These are phyloP conservation scores for Populus deltoides DNA, from an alignment of 345 rosid genomes.

Conservation along the genomic window DNA sequence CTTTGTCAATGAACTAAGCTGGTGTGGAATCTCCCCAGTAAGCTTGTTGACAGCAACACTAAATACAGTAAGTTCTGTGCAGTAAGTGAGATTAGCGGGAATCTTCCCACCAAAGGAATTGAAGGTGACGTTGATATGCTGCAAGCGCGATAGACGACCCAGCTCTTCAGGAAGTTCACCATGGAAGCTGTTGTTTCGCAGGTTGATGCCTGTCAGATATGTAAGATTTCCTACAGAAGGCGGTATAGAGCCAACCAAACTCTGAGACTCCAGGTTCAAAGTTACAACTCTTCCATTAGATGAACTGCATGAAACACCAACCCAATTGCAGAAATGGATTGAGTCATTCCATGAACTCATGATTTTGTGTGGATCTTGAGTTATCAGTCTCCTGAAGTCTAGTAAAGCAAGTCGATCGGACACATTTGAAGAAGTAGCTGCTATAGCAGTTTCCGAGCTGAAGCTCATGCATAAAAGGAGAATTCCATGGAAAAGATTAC, in stretches of 20 bases:
- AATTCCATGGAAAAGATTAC: neutral
- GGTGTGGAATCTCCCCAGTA: constrained; percentile 16
- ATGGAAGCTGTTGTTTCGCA: constrained; percentile 12
- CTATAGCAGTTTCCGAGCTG: neutral
- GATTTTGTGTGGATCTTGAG: constrained; percentile 19
- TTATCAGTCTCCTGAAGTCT: constrained; percentile 27
- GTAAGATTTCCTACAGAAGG: constrained; percentile 25
- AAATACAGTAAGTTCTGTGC: constrained; percentile 13
- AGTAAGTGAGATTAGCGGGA: constrained; percentile 11
- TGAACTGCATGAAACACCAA: constrained; percentile 21
- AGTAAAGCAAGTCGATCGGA: constrained; percentile 20
- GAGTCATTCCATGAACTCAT: constrained; percentile 29
- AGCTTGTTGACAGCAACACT: neutral
- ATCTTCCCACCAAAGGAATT: constrained; percentile 15
- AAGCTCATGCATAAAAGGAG: neutral
- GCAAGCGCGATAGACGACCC: constrained; percentile 14
- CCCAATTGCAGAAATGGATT: constrained; percentile 27
- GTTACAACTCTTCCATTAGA: constrained; percentile 4
- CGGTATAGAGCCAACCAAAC: constrained; percentile 21
- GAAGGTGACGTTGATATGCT: constrained; percentile 10
- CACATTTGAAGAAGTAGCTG: constrained; percentile 7
- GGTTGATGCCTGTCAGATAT: constrained; percentile 11
- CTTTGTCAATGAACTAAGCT: constrained; percentile 13
- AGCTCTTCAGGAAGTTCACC: constrained; percentile 23
- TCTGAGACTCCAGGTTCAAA: constrained; percentile 14